Conservation (phyloP, 164 flowering plant species). For the Hamamelis virginiana region DNA sequence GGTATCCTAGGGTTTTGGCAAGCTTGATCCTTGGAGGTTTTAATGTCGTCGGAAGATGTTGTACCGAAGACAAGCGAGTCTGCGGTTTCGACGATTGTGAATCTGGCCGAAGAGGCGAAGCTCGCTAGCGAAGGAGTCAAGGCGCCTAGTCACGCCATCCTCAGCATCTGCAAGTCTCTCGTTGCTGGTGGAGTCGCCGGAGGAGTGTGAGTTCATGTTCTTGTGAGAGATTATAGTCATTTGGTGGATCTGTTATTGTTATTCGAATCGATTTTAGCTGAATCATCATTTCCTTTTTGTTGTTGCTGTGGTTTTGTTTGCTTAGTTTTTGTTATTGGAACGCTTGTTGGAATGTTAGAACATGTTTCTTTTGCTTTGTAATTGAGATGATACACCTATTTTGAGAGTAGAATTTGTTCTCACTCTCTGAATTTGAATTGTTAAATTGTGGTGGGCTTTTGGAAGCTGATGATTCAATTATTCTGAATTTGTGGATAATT, state of each 20-base stretch:
- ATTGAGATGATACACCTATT: no score
- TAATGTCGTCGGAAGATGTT: slow-evolving; percentile 69
- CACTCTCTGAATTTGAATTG: no score
- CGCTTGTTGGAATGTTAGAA: no score
- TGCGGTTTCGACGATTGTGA: slow-evolving; percentile 83
- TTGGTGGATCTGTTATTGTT: not conserved
- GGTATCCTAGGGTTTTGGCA: slow-evolving; percentile 7
- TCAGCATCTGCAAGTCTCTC: slow-evolving; percentile 79
- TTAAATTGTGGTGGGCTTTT: no score
- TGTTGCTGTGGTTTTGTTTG: no score
- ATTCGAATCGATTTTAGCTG: not conserved
- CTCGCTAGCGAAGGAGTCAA: slow-evolving; percentile 79
- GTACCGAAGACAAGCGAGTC: slow-evolving; percentile 63
- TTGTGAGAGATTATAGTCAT: not conserved
- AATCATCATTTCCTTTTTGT: no score
- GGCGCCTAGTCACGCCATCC: slow-evolving; percentile 61
- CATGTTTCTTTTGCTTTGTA: no score
- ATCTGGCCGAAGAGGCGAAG: slow-evolving; percentile 94
- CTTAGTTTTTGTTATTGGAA: no score
- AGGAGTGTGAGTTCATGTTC: slow-evolving; percentile 69
- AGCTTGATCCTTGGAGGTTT: slow-evolving; percentile 10
- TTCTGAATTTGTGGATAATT: no score
- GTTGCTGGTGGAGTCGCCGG: slow-evolving; percentile 96
- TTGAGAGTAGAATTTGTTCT: no score
- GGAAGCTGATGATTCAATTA: no score